phyloP scores from a whole-genome alignment of 441 rosid species.

The Euphorbia corollata region DNA sequence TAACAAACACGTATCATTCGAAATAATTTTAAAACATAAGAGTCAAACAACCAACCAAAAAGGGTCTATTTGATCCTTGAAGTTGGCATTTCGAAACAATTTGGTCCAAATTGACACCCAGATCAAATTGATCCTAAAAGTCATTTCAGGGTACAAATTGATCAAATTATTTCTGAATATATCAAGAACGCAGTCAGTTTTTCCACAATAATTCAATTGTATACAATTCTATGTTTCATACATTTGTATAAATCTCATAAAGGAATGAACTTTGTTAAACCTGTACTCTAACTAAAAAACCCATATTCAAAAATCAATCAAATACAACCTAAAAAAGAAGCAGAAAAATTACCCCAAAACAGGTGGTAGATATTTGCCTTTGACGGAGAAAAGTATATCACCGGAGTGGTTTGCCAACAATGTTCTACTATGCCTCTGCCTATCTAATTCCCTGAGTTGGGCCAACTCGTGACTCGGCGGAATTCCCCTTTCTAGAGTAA shows the following conservation, averaged over 20 bases:
- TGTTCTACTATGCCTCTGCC: slow-evolving; percentile 63
- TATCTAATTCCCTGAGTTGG: slow-evolving; percentile 56
- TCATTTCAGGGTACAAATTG: neutral
- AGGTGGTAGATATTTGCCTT: slow-evolving; percentile 70
- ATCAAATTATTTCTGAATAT: neutral
- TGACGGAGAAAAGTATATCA: slow-evolving; percentile 64
- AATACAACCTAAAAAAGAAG: neutral
- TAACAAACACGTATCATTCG: no score
- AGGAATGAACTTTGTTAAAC: neutral
- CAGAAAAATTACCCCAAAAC: slow-evolving; percentile 55
- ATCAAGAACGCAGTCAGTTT: neutral
- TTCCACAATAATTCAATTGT: neutral
- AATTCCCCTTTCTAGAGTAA: slow-evolving; percentile 61
- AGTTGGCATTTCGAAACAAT: no score
- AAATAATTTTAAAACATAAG: no score
- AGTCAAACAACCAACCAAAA: no score
- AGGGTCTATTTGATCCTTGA: no score
- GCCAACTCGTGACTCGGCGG: slow-evolving; percentile 52
- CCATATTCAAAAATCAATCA: neutral
- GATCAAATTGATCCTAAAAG: no score
- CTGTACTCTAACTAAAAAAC: neutral
- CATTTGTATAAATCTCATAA: neutral
- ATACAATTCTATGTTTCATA: neutral
- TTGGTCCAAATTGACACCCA: no score
- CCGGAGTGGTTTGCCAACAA: slow-evolving; percentile 46